These are phyloP conservation scores for Phaeophleospora eucalypticola DNA, from an alignment of 2,329 filamentous ascomycete genomes.

Conservation along the genomic window DNA sequence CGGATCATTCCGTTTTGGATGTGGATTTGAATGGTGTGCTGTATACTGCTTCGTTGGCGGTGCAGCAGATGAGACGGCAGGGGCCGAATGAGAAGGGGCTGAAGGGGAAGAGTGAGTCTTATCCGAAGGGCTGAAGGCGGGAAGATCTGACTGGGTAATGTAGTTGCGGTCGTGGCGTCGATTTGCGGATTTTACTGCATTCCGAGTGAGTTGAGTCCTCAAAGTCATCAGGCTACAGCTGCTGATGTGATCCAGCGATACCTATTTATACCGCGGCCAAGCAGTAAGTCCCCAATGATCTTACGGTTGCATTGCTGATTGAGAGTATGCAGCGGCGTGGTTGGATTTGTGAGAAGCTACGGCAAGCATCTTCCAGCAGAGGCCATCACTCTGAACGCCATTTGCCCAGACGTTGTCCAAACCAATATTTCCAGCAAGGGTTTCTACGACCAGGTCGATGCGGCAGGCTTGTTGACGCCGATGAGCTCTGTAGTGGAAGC, in stretches of 20 bases:
- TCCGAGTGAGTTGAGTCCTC: constrained; percentile 26
- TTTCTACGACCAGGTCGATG: constrained; percentile 39
- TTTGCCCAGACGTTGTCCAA: constrained; percentile 40
- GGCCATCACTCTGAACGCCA: constrained; percentile 41
- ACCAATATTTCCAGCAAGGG: constrained; percentile 34
- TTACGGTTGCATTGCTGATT: too few relatives aligned
- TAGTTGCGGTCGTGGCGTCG: constrained; percentile 35
- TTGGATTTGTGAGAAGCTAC: constrained; percentile 40
- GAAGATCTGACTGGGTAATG: background rate
- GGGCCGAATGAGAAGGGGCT: constrained; percentile 30
- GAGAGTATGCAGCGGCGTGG: constrained; percentile 26
- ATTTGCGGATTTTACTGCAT: constrained; percentile 43
- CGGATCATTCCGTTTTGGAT: constrained; percentile 38
- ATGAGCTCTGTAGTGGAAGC: constrained; percentile 40
- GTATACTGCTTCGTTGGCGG: constrained; percentile 39
- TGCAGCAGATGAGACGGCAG: constrained; percentile 45
- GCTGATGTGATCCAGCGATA: constrained; percentile 23
- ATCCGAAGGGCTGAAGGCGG: too few relatives aligned
- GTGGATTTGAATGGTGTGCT: constrained; percentile 42
- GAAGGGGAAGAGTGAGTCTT: constrained; percentile 37
- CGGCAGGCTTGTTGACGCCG: constrained; percentile 34
- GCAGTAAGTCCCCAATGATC: constrained; percentile 34
- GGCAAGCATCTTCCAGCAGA: constrained; percentile 40
- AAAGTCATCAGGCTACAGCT: background rate
- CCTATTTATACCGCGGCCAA: constrained; percentile 44